Evolutionary conservation across 2,329 filamentous ascomycete genomes (phyloP).

Genomic region (Macrophomina phaseolina): DNA sequence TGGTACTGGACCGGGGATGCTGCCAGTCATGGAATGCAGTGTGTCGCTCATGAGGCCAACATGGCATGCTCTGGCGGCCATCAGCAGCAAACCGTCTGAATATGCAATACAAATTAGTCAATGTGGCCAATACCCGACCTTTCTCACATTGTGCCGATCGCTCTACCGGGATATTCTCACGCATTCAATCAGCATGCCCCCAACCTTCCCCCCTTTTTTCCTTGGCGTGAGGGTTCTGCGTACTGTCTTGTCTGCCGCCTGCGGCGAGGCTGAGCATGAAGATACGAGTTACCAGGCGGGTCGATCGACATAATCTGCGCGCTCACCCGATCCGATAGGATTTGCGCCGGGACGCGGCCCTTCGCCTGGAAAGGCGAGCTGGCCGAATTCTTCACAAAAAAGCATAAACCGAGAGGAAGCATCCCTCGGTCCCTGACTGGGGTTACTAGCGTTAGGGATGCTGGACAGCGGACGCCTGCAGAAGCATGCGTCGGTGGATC

Average conservation of each 20-base stretch:
- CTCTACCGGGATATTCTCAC: slow-evolving; percentile 23
- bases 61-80: slow-evolving; percentile 11
- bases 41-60: slow-evolving; percentile 10
- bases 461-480: slow-evolving; percentile 16
- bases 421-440: slow-evolving; percentile 19
- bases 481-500: slow-evolving; percentile 20
- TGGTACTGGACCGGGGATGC: slow-evolving; percentile 13
- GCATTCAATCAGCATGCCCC: slow-evolving; percentile 12
- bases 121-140: slow-evolving; percentile 22
- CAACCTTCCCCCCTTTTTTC: not conserved
- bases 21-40: slow-evolving; percentile 13
- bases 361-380: slow-evolving; percentile 11
- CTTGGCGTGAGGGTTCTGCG: slow-evolving; percentile 11
- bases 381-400: slow-evolving; percentile 27
- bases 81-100: not conserved
- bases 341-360: slow-evolving; percentile 8
- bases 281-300: slow-evolving; percentile 12
- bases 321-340: slow-evolving; percentile 24
- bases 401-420: not conserved
- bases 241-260: not conserved
- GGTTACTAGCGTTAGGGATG: slow-evolving; percentile 19
- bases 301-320: slow-evolving; percentile 23
- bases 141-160: slow-evolving; percentile 20
- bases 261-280: slow-evolving; percentile 24
- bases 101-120: not conserved